Percentiles rank a stretch among this genome's conserved stretches.
phyloP scores from a whole-genome alignment of 768 basidiomycete genomes.

The Rhodotorula taiwanensis region DNA sequence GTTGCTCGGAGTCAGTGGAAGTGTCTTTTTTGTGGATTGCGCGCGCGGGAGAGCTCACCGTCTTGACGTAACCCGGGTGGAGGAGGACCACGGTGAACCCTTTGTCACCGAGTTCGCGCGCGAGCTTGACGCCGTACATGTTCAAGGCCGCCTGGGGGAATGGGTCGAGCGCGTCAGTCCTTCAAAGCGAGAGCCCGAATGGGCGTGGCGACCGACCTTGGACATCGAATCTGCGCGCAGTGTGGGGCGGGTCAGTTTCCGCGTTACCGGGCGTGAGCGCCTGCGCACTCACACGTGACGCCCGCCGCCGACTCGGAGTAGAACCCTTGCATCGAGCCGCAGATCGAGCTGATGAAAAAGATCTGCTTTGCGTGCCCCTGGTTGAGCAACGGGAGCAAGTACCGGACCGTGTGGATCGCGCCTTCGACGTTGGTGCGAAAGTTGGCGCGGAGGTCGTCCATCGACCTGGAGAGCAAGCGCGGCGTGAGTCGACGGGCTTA shows the following conservation, averaged over 20 bases:
- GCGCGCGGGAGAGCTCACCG: background rate
- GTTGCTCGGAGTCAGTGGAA: too few species aligned
- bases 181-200: too few species aligned
- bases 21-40: too few species aligned
- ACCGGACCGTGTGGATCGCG: slow-evolving; percentile 45
- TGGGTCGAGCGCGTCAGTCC: too few species aligned
- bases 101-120: slow-evolving; percentile 8
- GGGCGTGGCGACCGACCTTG: slow-evolving; percentile 3
- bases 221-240: slow-evolving; percentile 16
- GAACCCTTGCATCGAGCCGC: slow-evolving; percentile 10
- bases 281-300: slow-evolving; percentile 1
- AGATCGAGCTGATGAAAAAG: slow-evolving; percentile 8
- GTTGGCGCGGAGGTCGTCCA: slow-evolving; percentile 27
- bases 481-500: background rate
- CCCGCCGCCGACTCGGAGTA: background rate
- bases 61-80: slow-evolving; percentile 9
- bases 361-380: slow-evolving; percentile 22
- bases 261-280: background rate
- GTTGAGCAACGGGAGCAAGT: slow-evolving; percentile 48
- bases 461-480: background rate
- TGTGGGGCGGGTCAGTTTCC: background rate
- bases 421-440: slow-evolving; percentile 46
- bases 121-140: slow-evolving; percentile 29
- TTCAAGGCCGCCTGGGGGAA: slow-evolving; percentile 19
- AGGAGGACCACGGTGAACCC: slow-evolving; percentile 19